These are phyloP conservation scores for Mycena polygramma DNA, from an alignment of 768 basidiomycete genomes.

Conservation along the genomic window DNA sequence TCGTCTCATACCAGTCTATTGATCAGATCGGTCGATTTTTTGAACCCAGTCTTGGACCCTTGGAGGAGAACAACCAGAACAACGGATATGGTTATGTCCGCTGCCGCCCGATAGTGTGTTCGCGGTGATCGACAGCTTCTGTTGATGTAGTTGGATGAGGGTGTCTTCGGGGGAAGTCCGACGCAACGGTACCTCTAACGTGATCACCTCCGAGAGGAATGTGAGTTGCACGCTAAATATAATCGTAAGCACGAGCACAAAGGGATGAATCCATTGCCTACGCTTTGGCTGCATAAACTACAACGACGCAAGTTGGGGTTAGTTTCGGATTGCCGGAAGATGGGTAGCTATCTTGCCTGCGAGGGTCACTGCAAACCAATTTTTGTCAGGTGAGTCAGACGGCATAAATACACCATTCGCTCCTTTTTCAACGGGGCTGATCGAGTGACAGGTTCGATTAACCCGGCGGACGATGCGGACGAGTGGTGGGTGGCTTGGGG, in stretches of 20 bases:
- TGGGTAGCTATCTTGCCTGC: too few relatives aligned
- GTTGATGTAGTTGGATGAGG: too few relatives aligned
- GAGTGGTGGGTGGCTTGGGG: too few relatives aligned
- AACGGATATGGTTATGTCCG: slow-evolving; percentile 23
- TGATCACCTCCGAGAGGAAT: neutral
- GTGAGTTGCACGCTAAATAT: slow-evolving; percentile 12
- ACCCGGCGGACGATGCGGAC: too few relatives aligned
- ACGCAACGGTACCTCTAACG: neutral
- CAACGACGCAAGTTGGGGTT: too few relatives aligned
- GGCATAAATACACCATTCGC: neutral
- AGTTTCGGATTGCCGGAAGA: too few relatives aligned
- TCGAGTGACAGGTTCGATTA: too few relatives aligned
- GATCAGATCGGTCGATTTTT: slow-evolving; percentile 21
- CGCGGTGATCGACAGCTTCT: neutral
- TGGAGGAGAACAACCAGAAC: slow-evolving; percentile 3
- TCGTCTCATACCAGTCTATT: slow-evolving; percentile 19
- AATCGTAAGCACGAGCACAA: too few relatives aligned
- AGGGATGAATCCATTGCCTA: too few relatives aligned
- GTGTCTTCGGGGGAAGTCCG: neutral
- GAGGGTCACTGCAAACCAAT: neutral
- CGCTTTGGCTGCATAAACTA: slow-evolving; percentile 18
- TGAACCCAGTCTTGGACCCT: slow-evolving; percentile 2
- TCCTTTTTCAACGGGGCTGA: too few relatives aligned
- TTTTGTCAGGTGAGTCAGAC: neutral
- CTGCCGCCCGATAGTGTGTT: neutral